Percentiles rank a stretch among this genome's conserved stretches.
Evolutionary conservation across 2,329 filamentous ascomycete species (phyloP).

Genomic region (Aspergillus calidoustus): DNA sequence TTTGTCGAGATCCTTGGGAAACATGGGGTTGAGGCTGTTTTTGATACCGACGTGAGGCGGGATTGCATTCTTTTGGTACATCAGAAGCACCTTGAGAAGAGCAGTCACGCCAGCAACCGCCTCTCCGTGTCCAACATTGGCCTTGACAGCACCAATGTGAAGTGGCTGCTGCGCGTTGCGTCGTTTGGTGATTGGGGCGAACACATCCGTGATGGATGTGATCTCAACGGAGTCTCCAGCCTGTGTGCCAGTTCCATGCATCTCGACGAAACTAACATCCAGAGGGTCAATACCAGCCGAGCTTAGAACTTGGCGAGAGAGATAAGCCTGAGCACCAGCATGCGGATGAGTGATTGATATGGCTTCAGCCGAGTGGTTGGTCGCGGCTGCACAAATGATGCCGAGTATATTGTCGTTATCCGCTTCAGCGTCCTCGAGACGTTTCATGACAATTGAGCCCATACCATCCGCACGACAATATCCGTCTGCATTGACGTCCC

Average conservation of each 20-base stretch:
- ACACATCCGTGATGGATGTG: conserved; percentile 40
- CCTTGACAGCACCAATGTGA: conserved; percentile 38
- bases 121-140: conserved; percentile 54
- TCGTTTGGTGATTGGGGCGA: conserved; percentile 66
- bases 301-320: conserved; percentile 44
- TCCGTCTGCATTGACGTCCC: conserved; percentile 55
- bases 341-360: conserved; percentile 50
- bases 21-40: conserved; percentile 36
- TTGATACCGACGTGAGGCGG: conserved; percentile 72
- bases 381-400: conserved; percentile 48
- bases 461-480: conserved; percentile 60
- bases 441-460: conserved; percentile 56
- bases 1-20: conserved; percentile 35
- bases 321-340: conserved; percentile 42
- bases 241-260: conserved; percentile 48
- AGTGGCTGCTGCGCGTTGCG: conserved; percentile 31
- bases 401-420: conserved; percentile 53
- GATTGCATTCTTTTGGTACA: conserved; percentile 66
- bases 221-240: conserved; percentile 45
- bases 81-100: conserved; percentile 67
- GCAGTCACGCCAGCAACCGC: conserved; percentile 36
- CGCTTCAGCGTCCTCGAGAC: conserved; percentile 53
- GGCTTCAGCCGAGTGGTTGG: conserved; percentile 54
- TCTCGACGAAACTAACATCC: conserved; percentile 44
- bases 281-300: conserved; percentile 43